phyloP scores from a whole-genome alignment of 176 grass and related monocot species.

The Rhynchospora tenuis region DNA sequence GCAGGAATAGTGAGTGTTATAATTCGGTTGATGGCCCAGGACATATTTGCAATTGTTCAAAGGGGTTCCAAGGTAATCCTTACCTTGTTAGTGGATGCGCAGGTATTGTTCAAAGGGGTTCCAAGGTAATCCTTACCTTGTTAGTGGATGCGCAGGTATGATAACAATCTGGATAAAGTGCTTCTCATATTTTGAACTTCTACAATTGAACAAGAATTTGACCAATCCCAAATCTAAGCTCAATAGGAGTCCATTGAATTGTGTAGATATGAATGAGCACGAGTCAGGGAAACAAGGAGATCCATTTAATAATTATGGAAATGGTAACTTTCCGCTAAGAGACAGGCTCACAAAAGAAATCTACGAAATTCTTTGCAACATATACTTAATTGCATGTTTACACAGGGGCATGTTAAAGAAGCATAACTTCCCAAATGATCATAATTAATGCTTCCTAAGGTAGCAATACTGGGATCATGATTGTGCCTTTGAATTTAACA shows the following conservation, averaged over 20 bases:
- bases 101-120: too few species aligned
- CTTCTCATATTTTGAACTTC: not conserved
- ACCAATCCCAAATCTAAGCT: not conserved
- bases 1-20: constrained; percentile 20
- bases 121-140: too few species aligned
- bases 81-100: constrained; percentile 29
- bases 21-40: constrained; percentile 29
- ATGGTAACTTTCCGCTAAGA: constrained; percentile 14
- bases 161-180: not conserved
- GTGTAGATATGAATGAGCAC: constrained; percentile 59
- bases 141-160: too few species aligned
- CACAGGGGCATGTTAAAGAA: too few species aligned
- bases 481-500: not conserved
- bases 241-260: not conserved
- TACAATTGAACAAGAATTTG: not conserved
- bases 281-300: constrained; percentile 29
- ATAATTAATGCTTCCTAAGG: not conserved
- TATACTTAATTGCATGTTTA: too few species aligned
- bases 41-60: constrained; percentile 45
- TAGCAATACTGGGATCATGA: not conserved
- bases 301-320: constrained; percentile 13
- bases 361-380: too few species aligned
- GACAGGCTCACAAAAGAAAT: constrained; percentile 30
- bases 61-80: constrained; percentile 47
- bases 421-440: not conserved